phyloP scores from a whole-genome alignment of 306 rosid genomes.

The Quercus rubra region DNA sequence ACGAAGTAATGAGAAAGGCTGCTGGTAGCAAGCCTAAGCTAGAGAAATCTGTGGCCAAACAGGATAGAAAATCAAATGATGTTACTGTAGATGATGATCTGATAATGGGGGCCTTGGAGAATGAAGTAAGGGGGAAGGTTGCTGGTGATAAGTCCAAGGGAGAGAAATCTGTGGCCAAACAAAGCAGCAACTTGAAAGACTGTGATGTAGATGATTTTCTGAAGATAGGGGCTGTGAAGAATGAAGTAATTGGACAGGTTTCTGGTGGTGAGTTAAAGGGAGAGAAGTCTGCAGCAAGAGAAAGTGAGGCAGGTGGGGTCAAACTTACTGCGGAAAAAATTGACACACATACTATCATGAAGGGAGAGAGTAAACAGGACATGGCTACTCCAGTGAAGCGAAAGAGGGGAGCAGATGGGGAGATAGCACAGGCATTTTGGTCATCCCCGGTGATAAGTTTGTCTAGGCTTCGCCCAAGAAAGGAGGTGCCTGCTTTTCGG shows the following conservation, averaged over 20 bases:
- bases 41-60: not conserved
- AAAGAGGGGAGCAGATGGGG: slow-evolving; percentile 4
- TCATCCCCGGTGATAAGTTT: not conserved
- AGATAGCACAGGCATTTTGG: not conserved
- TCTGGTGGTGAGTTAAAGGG: not conserved
- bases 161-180: not conserved
- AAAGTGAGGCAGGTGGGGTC: not conserved
- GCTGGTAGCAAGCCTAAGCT: not conserved
- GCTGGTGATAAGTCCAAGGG: not conserved
- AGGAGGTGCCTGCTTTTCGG: slow-evolving; percentile 3
- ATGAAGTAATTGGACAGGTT: not conserved
- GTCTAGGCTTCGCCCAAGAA: slow-evolving; percentile 4
- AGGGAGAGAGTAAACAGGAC: not conserved
- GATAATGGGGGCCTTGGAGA: not conserved
- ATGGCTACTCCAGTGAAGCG: not conserved
- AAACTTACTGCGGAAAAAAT: not conserved
- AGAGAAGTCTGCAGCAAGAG: not conserved
- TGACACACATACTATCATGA: not conserved
- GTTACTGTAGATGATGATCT: not conserved
- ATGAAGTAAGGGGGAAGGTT: not conserved
- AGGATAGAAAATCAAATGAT: not conserved
- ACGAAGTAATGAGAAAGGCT: not conserved
- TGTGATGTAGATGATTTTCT: not conserved
- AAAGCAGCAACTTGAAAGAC: not conserved
- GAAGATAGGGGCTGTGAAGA: not conserved